Evolutionary conservation across 2,329 filamentous ascomycete species (phyloP).

Genomic region (Lachnellula occidentalis): DNA sequence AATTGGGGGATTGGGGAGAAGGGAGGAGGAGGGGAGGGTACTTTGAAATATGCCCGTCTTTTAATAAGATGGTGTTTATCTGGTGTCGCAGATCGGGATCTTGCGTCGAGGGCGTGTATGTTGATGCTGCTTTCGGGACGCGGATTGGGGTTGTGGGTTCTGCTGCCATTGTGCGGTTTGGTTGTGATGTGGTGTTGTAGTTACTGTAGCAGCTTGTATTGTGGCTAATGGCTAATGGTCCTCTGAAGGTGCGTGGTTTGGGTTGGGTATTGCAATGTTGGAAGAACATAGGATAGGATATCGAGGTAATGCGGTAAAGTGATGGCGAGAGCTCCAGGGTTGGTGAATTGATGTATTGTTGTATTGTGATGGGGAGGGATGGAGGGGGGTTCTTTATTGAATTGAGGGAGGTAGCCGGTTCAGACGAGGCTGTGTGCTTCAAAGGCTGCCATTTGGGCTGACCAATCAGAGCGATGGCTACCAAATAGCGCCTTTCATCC

Average conservation of each 20-base stretch:
- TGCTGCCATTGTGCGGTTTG: constrained; percentile 16
- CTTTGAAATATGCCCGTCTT: constrained; percentile 55
- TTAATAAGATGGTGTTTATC: constrained; percentile 53
- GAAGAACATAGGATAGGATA: background rate
- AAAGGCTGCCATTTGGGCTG: background rate
- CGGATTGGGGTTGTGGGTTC: constrained; percentile 48
- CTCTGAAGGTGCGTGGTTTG: background rate
- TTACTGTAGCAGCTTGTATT: background rate
- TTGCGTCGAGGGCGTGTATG: constrained; percentile 54
- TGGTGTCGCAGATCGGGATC: constrained; percentile 58
- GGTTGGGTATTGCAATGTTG: background rate
- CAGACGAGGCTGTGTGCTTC: background rate
- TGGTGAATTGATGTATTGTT: background rate
- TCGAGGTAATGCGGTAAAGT: no score
- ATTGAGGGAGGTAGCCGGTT: background rate
- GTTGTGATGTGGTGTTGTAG: background rate
- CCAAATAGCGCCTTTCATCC: background rate
- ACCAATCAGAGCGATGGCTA: background rate
- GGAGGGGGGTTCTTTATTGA: background rate
- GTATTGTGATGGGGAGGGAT: background rate
- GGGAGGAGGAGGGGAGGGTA: constrained; percentile 29
- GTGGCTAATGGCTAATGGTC: background rate
- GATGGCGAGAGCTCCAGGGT: background rate
- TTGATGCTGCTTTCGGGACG: constrained; percentile 49
- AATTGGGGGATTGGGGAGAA: background rate